A percentile compares a stretch with the other conserved stretches of the same genome.
phyloP scores from a whole-genome alignment of 164 flowering plant genomes.

The Warburgia ugandensis region DNA sequence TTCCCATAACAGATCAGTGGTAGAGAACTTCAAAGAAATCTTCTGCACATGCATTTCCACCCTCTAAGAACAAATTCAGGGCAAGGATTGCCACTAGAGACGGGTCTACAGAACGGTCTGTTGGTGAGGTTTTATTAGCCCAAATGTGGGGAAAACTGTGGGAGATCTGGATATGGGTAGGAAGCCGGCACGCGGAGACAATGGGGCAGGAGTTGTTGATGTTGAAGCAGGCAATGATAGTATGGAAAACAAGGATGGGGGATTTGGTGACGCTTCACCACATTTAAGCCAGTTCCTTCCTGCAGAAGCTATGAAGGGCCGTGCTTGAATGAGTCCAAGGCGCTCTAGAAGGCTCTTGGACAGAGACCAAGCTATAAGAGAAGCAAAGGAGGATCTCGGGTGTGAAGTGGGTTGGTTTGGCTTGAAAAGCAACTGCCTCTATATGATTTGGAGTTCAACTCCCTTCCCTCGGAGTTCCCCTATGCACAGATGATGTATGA shows the following conservation, averaged over 20 bases:
- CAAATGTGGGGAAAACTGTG: slow-evolving; percentile 52
- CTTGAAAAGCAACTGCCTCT: no score
- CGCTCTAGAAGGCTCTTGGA: slow-evolving; percentile 88
- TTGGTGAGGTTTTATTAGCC: slow-evolving; percentile 49
- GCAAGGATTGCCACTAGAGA: slow-evolving; percentile 42
- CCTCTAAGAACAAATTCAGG: slow-evolving; percentile 63
- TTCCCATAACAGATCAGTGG: slow-evolving; percentile 50
- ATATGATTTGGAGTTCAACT: no score
- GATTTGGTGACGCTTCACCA: slow-evolving; percentile 42
- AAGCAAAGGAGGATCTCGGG: no score
- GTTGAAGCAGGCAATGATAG: slow-evolving; percentile 47
- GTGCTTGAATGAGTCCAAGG: slow-evolving; percentile 51
- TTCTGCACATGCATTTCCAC: slow-evolving; percentile 45
- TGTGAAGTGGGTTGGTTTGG: no score
- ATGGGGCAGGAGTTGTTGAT: slow-evolving; percentile 32
- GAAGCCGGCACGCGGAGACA: slow-evolving; percentile 66
- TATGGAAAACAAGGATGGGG: slow-evolving; percentile 43
- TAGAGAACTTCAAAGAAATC: slow-evolving; percentile 46
- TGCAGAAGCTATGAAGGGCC: slow-evolving; percentile 52
- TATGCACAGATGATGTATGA: no score
- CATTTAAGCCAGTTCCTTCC: slow-evolving; percentile 41
- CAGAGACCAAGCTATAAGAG: no score
- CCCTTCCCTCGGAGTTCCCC: no score
- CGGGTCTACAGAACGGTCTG: slow-evolving; percentile 29
- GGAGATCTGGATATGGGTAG: slow-evolving; percentile 84